Percentiles rank a stretch among this genome's conserved stretches.
Conservation (phyloP, 2,329 filamentous ascomycete species). For the Colletotrichum sp. region DNA sequence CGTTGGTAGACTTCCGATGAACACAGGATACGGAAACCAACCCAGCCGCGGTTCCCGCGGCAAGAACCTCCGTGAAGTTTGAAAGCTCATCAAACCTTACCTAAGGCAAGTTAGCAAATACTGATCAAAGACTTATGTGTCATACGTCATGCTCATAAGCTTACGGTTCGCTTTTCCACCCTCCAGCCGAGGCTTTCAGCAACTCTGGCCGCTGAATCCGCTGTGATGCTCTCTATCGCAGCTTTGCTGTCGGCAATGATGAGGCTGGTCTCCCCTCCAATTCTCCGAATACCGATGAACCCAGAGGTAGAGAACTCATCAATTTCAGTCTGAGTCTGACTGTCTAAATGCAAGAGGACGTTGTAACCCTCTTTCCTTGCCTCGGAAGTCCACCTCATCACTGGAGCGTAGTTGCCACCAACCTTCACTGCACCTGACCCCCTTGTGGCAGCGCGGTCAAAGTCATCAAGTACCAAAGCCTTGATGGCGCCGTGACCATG, state of each 20-base stretch:
- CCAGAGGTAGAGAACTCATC: conserved; percentile 74
- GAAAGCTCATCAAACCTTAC: neutral
- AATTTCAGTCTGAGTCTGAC: conserved; percentile 64
- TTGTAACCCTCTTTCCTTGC: conserved; percentile 67
- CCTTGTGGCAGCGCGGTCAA: conserved; percentile 70
- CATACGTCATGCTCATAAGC: neutral
- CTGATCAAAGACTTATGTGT: neutral
- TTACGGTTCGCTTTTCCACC: neutral
- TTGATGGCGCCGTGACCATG: conserved; percentile 46
- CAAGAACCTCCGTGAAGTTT: neutral
- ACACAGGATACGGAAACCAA: neutral
- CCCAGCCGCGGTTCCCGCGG: neutral
- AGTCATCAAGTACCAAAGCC: conserved; percentile 70
- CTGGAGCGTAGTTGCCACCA: conserved; percentile 75
- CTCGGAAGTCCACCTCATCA: conserved; percentile 72
- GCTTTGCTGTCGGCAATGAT: neutral
- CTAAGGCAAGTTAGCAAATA: neutral
- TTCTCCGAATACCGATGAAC: conserved; percentile 61
- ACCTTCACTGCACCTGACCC: conserved; percentile 72
- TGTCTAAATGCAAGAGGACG: conserved; percentile 73
- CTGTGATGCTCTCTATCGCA: neutral
- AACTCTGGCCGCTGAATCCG: neutral
- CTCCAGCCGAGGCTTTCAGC: neutral
- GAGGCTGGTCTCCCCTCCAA: neutral
- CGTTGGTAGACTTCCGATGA: neutral